phyloP scores from a whole-genome alignment of 2,329 filamentous ascomycete species.

The Trichophaea hybrida region DNA sequence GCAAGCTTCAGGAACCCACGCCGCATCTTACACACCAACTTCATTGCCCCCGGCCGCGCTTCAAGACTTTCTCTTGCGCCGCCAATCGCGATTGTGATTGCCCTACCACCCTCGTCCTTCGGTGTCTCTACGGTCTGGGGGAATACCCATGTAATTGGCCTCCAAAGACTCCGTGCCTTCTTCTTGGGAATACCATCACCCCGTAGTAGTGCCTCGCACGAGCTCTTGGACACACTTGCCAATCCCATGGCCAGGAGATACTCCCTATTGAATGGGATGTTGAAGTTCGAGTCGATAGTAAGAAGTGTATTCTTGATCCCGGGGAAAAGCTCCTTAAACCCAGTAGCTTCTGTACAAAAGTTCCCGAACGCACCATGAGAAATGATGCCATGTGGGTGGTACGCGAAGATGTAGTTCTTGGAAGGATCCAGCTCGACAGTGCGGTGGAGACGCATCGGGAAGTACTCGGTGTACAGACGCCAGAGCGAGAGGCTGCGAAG shows the following conservation, averaged over 20 bases:
- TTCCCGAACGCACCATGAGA: slow-evolving; percentile 88
- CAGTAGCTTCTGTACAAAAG: slow-evolving; percentile 58
- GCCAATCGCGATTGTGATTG: slow-evolving; percentile 88
- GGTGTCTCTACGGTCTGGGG: not conserved
- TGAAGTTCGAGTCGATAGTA: slow-evolving; percentile 92
- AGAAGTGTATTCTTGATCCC: slow-evolving; percentile 88
- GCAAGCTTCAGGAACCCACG: slow-evolving; percentile 93
- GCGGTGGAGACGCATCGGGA: slow-evolving; percentile 75
- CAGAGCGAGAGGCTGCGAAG: slow-evolving; percentile 62
- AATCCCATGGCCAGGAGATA: slow-evolving; percentile 84
- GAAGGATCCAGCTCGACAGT: slow-evolving; percentile 64
- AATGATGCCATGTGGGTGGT: slow-evolving; percentile 95
- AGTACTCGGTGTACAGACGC: slow-evolving; percentile 85
- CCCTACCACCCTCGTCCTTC: slow-evolving; percentile 41
- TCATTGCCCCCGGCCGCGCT: slow-evolving; percentile 61
- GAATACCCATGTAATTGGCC: slow-evolving; percentile 8
- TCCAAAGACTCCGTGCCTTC: not conserved
- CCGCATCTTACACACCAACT: slow-evolving; percentile 64
- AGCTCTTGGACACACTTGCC: slow-evolving; percentile 77
- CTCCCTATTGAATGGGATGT: slow-evolving; percentile 83
- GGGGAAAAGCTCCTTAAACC: slow-evolving; percentile 53
- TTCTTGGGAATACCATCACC: slow-evolving; percentile 46
- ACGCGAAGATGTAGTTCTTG: slow-evolving; percentile 90
- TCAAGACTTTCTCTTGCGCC: slow-evolving; percentile 86
- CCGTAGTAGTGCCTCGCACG: slow-evolving; percentile 74